Evolutionary conservation across 1,284 basidiomycete genomes (phyloP).

Genomic region (Rhodotorula sp.): DNA sequence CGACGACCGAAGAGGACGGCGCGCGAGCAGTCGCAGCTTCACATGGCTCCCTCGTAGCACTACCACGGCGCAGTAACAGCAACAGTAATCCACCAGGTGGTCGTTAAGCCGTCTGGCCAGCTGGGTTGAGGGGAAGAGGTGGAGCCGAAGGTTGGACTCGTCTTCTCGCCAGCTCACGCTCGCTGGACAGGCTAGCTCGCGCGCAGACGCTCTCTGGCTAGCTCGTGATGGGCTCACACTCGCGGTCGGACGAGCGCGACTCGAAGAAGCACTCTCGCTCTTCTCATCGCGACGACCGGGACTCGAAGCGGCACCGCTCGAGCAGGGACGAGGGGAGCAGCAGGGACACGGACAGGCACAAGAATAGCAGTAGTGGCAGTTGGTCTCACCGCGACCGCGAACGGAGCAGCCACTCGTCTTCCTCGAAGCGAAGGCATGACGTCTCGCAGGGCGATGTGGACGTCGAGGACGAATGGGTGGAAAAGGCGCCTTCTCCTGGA

Average conservation of each 20-base stretch:
- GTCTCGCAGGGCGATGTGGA: constrained; percentile 5
- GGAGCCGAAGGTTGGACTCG: too few relatives aligned
- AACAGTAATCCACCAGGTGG: too few relatives aligned
- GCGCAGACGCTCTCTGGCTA: not conserved
- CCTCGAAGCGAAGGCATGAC: not conserved
- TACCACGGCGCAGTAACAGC: too few relatives aligned
- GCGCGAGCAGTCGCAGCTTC: too few relatives aligned
- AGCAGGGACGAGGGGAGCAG: constrained; percentile 3
- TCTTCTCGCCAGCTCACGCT: not conserved
- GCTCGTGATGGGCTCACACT: constrained; percentile 13
- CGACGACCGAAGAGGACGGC: too few relatives aligned
- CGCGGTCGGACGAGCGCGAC: constrained; percentile 12
- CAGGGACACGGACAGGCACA: not conserved
- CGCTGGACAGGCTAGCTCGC: not conserved
- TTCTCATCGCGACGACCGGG: constrained; percentile 12
- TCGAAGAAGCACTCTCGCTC: constrained; percentile 7
- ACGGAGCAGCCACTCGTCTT: not conserved
- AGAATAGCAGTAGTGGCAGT: not conserved
- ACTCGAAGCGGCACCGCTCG: constrained; percentile 16
- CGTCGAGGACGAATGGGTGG: constrained; percentile 43
- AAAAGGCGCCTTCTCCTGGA: constrained; percentile 13
- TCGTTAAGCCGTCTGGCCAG: too few relatives aligned
- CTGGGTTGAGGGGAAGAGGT: too few relatives aligned
- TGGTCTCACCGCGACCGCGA: not conserved
- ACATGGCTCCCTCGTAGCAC: too few relatives aligned